These are phyloP conservation scores for Pisolithus tinctorius DNA, from an alignment of 768 basidiomycete species.

Conservation along the genomic window DNA sequence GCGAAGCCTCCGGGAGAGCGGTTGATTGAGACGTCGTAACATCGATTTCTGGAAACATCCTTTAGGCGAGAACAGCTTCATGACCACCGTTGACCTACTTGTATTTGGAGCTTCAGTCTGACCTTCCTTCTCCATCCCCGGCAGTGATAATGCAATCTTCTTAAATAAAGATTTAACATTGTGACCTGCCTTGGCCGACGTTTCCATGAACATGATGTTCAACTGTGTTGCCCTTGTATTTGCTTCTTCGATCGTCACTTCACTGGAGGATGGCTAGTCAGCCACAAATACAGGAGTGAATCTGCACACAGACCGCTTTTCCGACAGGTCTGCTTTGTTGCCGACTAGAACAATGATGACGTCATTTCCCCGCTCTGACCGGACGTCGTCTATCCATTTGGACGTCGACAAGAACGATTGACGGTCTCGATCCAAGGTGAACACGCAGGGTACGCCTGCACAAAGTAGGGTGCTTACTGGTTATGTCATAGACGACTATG, in stretches of 20 bases:
- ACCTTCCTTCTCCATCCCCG: conserved; percentile 86
- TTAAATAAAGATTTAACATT: conserved; percentile 99
- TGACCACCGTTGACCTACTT: conserved; percentile 27
- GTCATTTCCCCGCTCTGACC: conserved; percentile 94
- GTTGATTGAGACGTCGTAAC: conserved; percentile 66
- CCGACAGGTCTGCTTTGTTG: conserved; percentile 98
- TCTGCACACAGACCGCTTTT: conserved; percentile 72
- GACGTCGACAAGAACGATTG: conserved; percentile 97
- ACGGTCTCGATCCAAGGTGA: conserved; percentile 52
- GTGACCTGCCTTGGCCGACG: conserved; percentile 97
- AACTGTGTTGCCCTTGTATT: conserved; percentile 86
- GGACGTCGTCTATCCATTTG: conserved; percentile 99
- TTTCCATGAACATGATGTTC: conserved; percentile 98
- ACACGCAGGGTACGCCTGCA: background rate
- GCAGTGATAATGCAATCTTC: conserved; percentile 97
- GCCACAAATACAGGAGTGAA: background rate
- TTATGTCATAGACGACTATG: conserved; percentile 98
- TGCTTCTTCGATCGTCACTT: conserved; percentile 98
- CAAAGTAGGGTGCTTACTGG: conserved; percentile 54
- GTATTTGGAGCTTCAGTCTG: conserved; percentile 50
- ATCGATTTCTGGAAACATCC: conserved; percentile 67
- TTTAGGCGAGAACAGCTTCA: conserved; percentile 4
- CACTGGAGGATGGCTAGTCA: conserved; percentile 41
- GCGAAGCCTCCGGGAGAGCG: conserved; percentile 80
- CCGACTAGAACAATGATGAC: conserved; percentile 98